phyloP scores from a whole-genome alignment of 2,329 filamentous ascomycete genomes.

The Penicillium digitatum region DNA sequence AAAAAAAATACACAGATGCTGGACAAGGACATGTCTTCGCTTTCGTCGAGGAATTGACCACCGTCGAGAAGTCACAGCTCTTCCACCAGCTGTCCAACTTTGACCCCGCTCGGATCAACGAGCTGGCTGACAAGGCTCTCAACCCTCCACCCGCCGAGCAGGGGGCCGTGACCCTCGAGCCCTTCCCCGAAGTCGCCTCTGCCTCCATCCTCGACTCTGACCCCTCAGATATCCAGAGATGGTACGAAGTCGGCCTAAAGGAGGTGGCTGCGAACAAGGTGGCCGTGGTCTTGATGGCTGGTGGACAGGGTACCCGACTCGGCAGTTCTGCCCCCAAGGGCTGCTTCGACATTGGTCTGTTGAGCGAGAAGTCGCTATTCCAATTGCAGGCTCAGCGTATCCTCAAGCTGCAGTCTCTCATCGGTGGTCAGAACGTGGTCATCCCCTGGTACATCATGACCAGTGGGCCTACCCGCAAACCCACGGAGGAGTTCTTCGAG shows the following conservation, averaged over 20 bases:
- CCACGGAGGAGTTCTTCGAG: slow-evolving; percentile 91
- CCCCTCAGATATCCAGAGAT: slow-evolving; percentile 69
- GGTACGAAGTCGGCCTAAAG: slow-evolving; percentile 70
- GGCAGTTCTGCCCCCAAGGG: slow-evolving; percentile 96
- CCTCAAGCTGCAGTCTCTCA: slow-evolving; percentile 75
- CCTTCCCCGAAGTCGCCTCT: slow-evolving; percentile 77
- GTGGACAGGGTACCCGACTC: slow-evolving; percentile 89
- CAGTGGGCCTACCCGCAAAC: slow-evolving; percentile 83
- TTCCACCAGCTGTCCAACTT: slow-evolving; percentile 78
- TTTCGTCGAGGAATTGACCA: slow-evolving; percentile 77
- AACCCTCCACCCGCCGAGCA: slow-evolving; percentile 63
- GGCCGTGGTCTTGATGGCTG: slow-evolving; percentile 91
- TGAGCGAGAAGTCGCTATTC: slow-evolving; percentile 90
- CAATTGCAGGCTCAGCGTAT: slow-evolving; percentile 97
- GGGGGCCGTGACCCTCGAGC: slow-evolving; percentile 63
- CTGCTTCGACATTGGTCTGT: slow-evolving; percentile 93
- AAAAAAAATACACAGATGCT: slow-evolving; percentile 68
- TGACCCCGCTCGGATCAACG: slow-evolving; percentile 82
- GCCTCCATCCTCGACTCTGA: slow-evolving; percentile 91
- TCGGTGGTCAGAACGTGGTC: slow-evolving; percentile 59
- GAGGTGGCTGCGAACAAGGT: slow-evolving; percentile 66
- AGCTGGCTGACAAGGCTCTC: slow-evolving; percentile 75
- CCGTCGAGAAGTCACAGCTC: slow-evolving; percentile 69
- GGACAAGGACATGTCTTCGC: slow-evolving; percentile 78
- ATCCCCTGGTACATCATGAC: slow-evolving; percentile 99